Percentiles rank a stretch among this genome's conserved stretches.
Conservation (phyloP, 2,329 filamentous ascomycete species). For the Colletotrichum noveboracense region DNA sequence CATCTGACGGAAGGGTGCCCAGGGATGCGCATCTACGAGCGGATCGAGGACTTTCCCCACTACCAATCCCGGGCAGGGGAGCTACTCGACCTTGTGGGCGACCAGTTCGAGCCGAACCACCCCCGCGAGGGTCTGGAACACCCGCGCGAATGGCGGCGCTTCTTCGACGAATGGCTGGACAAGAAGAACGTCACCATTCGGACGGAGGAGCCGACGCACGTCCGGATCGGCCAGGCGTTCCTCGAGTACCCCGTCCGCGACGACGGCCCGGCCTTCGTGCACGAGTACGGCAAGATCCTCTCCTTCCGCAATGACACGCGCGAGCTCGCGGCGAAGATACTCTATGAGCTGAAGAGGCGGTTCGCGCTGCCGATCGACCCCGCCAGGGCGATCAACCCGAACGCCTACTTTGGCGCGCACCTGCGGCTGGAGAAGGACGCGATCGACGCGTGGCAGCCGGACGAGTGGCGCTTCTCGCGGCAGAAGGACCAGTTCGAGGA, state of each 20-base stretch:
- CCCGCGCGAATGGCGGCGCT: conserved; percentile 29
- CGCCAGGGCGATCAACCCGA: conserved; percentile 23
- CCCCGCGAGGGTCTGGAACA: conserved; percentile 26
- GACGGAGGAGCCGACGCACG: conserved; percentile 27
- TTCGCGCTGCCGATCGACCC: conserved; percentile 30
- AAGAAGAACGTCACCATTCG: conserved; percentile 18
- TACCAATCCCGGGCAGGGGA: conserved; percentile 24
- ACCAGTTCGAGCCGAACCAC: conserved; percentile 36
- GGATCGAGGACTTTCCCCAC: conserved; percentile 30
- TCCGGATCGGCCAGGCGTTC: conserved; percentile 36
- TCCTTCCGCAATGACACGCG: conserved; percentile 36
- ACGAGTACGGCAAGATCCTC: conserved; percentile 37
- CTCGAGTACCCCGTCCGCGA: conserved; percentile 40
- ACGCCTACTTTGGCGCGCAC: conserved; percentile 35
- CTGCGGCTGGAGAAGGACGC: conserved; percentile 36
- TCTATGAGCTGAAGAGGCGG: conserved; percentile 25
- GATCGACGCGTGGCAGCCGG: conserved; percentile 32
- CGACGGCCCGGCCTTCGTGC: conserved; percentile 37
- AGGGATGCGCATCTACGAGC: conserved; percentile 30
- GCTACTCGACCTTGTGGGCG: conserved; percentile 28
- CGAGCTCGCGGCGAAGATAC: conserved; percentile 30
- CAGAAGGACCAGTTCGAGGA: conserved; percentile 34
- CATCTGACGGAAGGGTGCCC: conserved; percentile 31
- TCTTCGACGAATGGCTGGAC: conserved; percentile 33
- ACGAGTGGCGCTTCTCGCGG: conserved; percentile 34